Evolutionary conservation across 805 yeast species (phyloP).

Genomic region (Diddensiella caesifluorescens): DNA sequence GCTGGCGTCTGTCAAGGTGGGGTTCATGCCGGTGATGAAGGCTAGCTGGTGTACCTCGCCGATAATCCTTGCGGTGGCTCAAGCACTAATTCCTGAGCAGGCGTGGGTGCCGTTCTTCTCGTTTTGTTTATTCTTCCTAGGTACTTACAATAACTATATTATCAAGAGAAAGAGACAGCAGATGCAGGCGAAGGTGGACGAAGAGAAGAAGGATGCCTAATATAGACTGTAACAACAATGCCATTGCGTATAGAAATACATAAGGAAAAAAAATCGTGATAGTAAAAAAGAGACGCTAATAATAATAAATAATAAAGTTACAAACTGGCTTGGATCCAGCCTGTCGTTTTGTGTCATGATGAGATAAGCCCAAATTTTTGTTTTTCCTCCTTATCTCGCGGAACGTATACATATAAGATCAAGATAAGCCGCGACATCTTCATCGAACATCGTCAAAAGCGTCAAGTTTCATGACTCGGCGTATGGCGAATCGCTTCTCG

Average conservation of each 20-base stretch:
- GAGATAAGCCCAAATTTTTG: no score
- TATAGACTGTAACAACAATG: conserved; percentile 3
- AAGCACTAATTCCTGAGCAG: conserved; percentile 33
- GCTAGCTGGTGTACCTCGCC: conserved; percentile 37
- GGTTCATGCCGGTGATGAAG: conserved; percentile 31
- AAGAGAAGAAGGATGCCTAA: conserved; percentile 1
- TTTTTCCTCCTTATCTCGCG: no score
- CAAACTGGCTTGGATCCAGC: no score
- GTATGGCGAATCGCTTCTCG: conserved; percentile 12
- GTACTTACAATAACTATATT: conserved; percentile 35
- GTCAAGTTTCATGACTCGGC: not conserved
- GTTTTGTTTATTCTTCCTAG: conserved; percentile 34
- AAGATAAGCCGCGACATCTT: no score
- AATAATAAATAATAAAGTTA: no score
- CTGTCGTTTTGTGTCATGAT: no score
- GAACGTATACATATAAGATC: no score
- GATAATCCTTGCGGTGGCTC: conserved; percentile 34
- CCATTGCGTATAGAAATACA: no score
- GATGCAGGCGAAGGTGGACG: conserved; percentile 6
- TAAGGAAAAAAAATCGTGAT: no score
- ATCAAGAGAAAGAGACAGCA: conserved; percentile 28
- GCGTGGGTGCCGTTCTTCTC: conserved; percentile 40
- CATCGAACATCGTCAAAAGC: not conserved
- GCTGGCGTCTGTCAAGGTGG: conserved; percentile 26
- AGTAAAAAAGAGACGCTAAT: no score